Evolutionary conservation across 2,329 filamentous ascomycete genomes (phyloP).

Genomic region (Ophiostoma angusticollis): DNA sequence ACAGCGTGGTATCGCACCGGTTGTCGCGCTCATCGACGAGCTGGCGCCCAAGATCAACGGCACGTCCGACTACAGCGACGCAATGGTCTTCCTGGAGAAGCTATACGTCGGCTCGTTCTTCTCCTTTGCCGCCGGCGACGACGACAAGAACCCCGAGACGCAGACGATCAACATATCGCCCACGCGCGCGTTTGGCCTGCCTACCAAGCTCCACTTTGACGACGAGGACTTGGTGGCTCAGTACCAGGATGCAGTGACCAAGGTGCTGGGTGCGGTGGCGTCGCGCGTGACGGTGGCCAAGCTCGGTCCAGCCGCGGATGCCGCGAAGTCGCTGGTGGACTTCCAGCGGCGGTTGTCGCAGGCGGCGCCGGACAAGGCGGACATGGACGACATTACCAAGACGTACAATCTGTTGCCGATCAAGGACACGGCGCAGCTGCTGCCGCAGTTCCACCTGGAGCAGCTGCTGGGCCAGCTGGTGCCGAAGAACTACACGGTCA

Average conservation of each 20-base stretch:
- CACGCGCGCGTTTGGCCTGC: slow-evolving; percentile 42
- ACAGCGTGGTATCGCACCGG: slow-evolving; percentile 39
- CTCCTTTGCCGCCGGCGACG: slow-evolving; percentile 25
- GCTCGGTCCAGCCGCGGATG: slow-evolving; percentile 15
- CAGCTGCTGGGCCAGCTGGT: slow-evolving; percentile 38
- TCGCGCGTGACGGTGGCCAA: slow-evolving; percentile 17
- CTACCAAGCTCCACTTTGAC: slow-evolving; percentile 48
- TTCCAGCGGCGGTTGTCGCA: slow-evolving; percentile 12
- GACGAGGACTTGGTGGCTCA: slow-evolving; percentile 37
- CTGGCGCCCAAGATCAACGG: slow-evolving; percentile 31
- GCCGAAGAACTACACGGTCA: slow-evolving; percentile 34
- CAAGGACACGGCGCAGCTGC: slow-evolving; percentile 38
- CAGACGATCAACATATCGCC: slow-evolving; percentile 28
- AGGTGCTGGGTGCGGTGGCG: slow-evolving; percentile 23
- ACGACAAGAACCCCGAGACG: slow-evolving; percentile 28
- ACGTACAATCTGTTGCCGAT: slow-evolving; percentile 53
- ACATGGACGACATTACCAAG: slow-evolving; percentile 25
- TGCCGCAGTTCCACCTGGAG: slow-evolving; percentile 43
- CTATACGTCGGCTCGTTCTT: slow-evolving; percentile 30
- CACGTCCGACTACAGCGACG: slow-evolving; percentile 25
- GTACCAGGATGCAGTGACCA: slow-evolving; percentile 34
- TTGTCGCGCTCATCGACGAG: slow-evolving; percentile 41
- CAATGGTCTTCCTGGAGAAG: slow-evolving; percentile 32
- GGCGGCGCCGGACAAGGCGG: slow-evolving; percentile 8
- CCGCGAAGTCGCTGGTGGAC: slow-evolving; percentile 17